A percentile compares a stretch with the other conserved stretches of the same genome.
Evolutionary conservation across 768 basidiomycete genomes (phyloP).

Genomic region (Suillus subaureus): DNA sequence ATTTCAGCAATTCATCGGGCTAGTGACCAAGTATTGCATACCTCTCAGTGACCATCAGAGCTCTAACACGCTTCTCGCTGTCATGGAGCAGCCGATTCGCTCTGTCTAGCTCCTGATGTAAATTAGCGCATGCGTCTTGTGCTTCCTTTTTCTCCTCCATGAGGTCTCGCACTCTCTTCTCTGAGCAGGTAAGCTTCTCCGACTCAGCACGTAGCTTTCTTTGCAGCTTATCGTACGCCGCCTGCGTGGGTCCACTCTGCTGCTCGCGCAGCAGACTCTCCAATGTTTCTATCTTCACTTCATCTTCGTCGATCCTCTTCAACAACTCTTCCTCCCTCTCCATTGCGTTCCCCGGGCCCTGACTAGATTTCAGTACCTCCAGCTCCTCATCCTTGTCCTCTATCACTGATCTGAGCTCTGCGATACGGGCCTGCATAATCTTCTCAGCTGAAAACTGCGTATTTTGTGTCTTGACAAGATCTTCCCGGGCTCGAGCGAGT

Average conservation of each 20-base stretch:
- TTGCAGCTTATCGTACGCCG: slow-evolving; percentile 44
- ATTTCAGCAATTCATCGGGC: slow-evolving; percentile 5
- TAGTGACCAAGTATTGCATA: slow-evolving; percentile 17
- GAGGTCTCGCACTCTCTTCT: slow-evolving; percentile 48
- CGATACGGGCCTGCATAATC: slow-evolving; percentile 44
- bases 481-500: slow-evolving; percentile 48
- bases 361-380: slow-evolving; percentile 38
- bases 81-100: slow-evolving; percentile 23
- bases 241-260: slow-evolving; percentile 35
- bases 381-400: slow-evolving; percentile 66
- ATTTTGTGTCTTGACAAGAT: slow-evolving; percentile 57
- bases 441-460: slow-evolving; percentile 59
- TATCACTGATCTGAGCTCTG: slow-evolving; percentile 44
- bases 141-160: slow-evolving; percentile 56
- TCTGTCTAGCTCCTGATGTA: slow-evolving; percentile 34
- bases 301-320: slow-evolving; percentile 73
- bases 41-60: slow-evolving; percentile 29
- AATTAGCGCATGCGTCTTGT: slow-evolving; percentile 43
- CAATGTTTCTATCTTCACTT: slow-evolving; percentile 61
- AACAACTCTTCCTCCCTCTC: slow-evolving; percentile 63
- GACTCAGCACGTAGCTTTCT: slow-evolving; percentile 45
- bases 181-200: slow-evolving; percentile 40
- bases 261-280: slow-evolving; percentile 49
- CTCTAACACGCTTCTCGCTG: slow-evolving; percentile 26
- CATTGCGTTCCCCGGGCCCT: slow-evolving; percentile 39